Base-by-base conservation (phyloP, 164 flowering plant species). In the Tinospora cordifolia region DNA sequence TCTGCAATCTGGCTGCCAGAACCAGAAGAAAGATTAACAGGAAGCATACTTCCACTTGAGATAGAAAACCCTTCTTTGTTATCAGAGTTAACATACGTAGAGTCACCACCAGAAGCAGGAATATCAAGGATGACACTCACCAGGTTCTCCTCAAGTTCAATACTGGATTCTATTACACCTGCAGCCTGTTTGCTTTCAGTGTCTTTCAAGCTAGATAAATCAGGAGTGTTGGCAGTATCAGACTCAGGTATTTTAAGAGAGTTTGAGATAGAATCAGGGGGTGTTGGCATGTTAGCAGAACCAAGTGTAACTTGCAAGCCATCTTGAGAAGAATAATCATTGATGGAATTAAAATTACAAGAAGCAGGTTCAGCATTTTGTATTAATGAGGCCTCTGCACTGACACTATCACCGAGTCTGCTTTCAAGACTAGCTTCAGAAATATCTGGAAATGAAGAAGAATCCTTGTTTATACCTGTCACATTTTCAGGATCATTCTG, bases 401-500 rank as follows among this genome's bases (percentile, higher is more conserved):
- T 74, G 68, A 66, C 63, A 69, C 75, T 82, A 69, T 76, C 81
- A 83, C 57, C 72, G 67, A 69, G 44, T 72, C 70, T 75, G 79
- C 74, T 79, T 69, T 80, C 85, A 78, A 69, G 62, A 63, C 72
- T 70, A 75, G 73, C 78, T 51, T 82, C 83, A 63, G 47, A 72
- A 77, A 47, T 63, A 75, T 86, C 82, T 38, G 76, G 68, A 82
- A 80, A 71, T 69, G 85, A 77, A 75, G 75, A 77, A 75, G 72
- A 69, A 75, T 78, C 86, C 80, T 75, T 64, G 69, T 76, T 69
- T 67, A 27, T 81, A 84, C 84, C 89, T 84, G 86, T 71, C 74
- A 74, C 51, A 63, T 73, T 60, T 69, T 78, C 89, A 67, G 73
- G 65, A 65, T 73, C 74, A 58, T 83, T 81, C 21, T 57, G 74